phyloP scores from a whole-genome alignment of 768 basidiomycete genomes.

The Tephrocybe sp. region DNA sequence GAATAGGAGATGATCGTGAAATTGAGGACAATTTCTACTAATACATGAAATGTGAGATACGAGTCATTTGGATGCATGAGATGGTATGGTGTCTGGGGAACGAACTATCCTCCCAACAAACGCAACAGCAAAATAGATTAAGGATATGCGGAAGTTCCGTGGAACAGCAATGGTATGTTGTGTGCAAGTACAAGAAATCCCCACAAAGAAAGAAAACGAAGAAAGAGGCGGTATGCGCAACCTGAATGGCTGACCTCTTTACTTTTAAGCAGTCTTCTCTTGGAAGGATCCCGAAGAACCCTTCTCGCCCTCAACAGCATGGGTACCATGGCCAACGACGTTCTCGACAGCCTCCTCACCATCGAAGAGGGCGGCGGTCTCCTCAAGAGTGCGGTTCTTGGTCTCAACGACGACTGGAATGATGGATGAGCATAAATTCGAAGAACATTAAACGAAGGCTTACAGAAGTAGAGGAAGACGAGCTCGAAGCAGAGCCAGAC shows the following conservation, averaged over 20 bases:
- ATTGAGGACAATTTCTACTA: conserved; percentile 2
- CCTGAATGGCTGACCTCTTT: conserved; percentile 6
- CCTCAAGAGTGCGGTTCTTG: conserved; percentile 72
- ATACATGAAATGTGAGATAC: conserved; percentile 4
- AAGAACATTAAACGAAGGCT: conserved; percentile 5
- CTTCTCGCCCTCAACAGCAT: conserved; percentile 33
- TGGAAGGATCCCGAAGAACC: conserved; percentile 32
- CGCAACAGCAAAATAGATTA: conserved; percentile 5
- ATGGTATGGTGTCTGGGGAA: conserved; percentile 4
- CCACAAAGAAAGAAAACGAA: conserved; percentile 2
- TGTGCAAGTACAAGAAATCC: conserved; percentile 2
- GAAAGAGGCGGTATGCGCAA: background rate
- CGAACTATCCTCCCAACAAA: background rate
- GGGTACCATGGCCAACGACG: conserved; percentile 30
- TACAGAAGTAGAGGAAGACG: conserved; percentile 63
- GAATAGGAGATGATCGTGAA: background rate
- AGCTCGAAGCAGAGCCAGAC: conserved; percentile 69
- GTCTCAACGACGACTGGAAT: conserved; percentile 60
- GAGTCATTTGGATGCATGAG: background rate
- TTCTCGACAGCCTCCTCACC: conserved; percentile 51
- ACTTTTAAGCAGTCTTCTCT: conserved; percentile 22
- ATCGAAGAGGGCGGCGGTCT: conserved; percentile 82
- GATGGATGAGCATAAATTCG: background rate
- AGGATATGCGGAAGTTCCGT: background rate
- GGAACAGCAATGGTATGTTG: conserved; percentile 3